A percentile compares a stretch with the other conserved stretches of the same genome.
phyloP scores from a whole-genome alignment of 805 yeast species.

The Jamesozyma piceae region DNA sequence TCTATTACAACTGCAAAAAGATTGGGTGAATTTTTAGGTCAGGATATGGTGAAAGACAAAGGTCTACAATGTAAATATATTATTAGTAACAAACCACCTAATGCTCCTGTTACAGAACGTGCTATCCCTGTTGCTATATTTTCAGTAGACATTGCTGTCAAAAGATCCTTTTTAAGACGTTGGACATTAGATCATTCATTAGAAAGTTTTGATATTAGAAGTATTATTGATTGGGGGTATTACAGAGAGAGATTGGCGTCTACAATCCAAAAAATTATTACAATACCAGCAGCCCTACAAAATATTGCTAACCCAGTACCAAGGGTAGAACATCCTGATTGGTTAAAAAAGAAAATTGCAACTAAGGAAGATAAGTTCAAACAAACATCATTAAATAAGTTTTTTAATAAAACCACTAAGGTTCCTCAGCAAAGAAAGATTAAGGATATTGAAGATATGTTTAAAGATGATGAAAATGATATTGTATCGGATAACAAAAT shows the following conservation, averaged over 20 bases:
- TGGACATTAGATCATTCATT: conserved; percentile 80
- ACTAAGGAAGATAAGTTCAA: conserved; percentile 56
- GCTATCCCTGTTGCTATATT: conserved; percentile 96
- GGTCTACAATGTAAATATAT: conserved; percentile 93
- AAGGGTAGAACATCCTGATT: conserved; percentile 85
- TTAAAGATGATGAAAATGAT: conserved; percentile 19
- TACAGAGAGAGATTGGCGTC: conserved; percentile 86
- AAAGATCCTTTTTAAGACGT: conserved; percentile 63
- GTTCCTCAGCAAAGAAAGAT: conserved; percentile 35
- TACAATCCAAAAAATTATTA: conserved; percentile 86
- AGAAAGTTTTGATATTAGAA: conserved; percentile 76
- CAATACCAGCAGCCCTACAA: conserved; percentile 96
- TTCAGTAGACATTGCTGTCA: conserved; percentile 66
- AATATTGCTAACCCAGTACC: conserved; percentile 86
- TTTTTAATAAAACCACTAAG: conserved; percentile 41
- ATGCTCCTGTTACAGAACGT: conserved; percentile 88
- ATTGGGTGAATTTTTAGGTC: conserved; percentile 89
- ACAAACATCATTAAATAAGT: conserved; percentile 55
- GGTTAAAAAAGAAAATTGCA: conserved; percentile 65
- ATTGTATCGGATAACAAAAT: conserved; percentile 20
- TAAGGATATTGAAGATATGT: conserved; percentile 72
- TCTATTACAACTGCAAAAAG: conserved; percentile 92
- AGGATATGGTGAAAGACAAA: conserved; percentile 91
- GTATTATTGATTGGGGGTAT: conserved; percentile 87
- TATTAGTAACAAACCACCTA: conserved; percentile 72